Base-by-base conservation (phyloP, 768 basidiomycete species). In the Pisolithus microcarpus region DNA sequence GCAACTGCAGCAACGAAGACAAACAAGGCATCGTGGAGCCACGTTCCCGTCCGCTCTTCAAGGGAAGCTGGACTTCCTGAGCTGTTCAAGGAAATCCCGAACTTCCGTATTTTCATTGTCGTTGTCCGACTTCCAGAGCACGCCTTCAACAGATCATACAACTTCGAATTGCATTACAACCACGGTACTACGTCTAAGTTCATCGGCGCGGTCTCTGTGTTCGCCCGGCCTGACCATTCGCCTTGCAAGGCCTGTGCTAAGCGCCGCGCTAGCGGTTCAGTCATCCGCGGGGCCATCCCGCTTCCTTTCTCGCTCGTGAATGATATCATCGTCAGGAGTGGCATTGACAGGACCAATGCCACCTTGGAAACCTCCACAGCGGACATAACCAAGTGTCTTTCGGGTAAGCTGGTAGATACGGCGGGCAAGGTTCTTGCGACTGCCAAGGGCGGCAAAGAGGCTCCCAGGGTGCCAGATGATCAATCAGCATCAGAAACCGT, bases 101-200 rank as follows among this genome's bases (percentile, higher is more conserved):
- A 56, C 34, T 67, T 58, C 52, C 65, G 66, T n/a, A 21, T 58
- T 21, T 66, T 67, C 49, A 51, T 56, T 26, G 54, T 67, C 31
- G 55, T 60, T 21, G 62, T 56, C 43, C 52, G 48, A 23, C 64
- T 66, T 38, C 40, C 43, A 8, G 64, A 67, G 39, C 61, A 67
- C n/a, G 60, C 58, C 2, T 51, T 60, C 38, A 56, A 59, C 21
- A 39, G 54, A 13, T 56, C 65, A 6, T 67, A 65, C 49, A 49
- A 53, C 44, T 56, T 66, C 45, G 51, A 60, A 46, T 50, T 66
- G 3, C 45, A 40, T 45, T 58, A 57, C 50, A 56, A 56, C n/a
- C 37, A 38, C 23, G 30, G 31, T 23, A 37, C 42, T 30, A 11
- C 46, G 6, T 24, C 46, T 3, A 49, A 56, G 24, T 48, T 59